phyloP scores from a whole-genome alignment of 139 green algal species.

The Chara braunii region DNA sequence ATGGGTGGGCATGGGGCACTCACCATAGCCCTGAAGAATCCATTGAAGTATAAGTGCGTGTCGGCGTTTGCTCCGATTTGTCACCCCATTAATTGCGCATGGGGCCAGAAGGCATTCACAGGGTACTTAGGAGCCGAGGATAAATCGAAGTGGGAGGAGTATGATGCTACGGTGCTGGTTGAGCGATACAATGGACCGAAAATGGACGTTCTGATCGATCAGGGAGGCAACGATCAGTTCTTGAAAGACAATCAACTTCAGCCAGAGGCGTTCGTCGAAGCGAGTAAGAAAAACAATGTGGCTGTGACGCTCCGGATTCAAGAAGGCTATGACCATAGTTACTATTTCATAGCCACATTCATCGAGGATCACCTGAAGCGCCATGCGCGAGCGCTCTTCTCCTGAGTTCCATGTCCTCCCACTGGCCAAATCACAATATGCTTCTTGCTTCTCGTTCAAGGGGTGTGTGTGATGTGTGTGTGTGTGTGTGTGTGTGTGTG shows the following conservation, averaged over 20 bases:
- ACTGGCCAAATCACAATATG: no score
- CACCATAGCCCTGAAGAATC: slow-evolving; percentile 75
- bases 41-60: slow-evolving; percentile 62
- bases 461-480: no score
- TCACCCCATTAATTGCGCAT: slow-evolving; percentile 66
- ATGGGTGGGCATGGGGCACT: slow-evolving; percentile 89
- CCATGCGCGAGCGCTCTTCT: slow-evolving; percentile 66
- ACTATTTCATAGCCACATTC: slow-evolving; percentile 92
- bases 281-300: slow-evolving; percentile 48
- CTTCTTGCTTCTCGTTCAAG: no score
- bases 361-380: slow-evolving; percentile 81
- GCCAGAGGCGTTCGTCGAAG: slow-evolving; percentile 63
- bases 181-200: slow-evolving; percentile 44
- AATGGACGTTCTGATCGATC: slow-evolving; percentile 49
- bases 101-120: slow-evolving; percentile 82
- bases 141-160: slow-evolving; percentile 43
- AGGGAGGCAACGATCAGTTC: slow-evolving; percentile 67
- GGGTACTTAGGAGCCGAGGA: slow-evolving; percentile 74
- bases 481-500: no score
- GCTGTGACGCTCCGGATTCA: slow-evolving; percentile 62
- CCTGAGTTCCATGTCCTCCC: no score
- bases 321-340: slow-evolving; percentile 88
- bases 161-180: slow-evolving; percentile 81
- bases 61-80: slow-evolving; percentile 87
- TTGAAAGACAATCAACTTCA: slow-evolving; percentile 69